Evolutionary conservation across 768 basidiomycete species (phyloP).

Genomic region (Ramaria rubella): DNA sequence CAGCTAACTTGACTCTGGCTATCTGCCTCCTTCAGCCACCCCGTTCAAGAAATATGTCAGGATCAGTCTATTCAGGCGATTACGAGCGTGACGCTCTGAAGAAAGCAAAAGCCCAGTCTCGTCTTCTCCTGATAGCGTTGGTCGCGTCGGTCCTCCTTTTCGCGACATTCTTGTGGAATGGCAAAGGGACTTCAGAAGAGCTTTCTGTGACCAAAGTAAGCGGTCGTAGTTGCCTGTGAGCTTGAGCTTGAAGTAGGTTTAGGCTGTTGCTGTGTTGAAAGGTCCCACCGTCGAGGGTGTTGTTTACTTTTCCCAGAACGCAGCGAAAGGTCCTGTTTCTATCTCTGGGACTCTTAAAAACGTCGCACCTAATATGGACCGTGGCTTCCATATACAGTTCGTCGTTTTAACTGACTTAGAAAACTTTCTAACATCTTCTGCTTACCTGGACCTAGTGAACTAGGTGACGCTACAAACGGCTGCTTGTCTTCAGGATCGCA

Average conservation of each 20-base stretch:
- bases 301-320: conserved; percentile 56
- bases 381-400: conserved; percentile 81
- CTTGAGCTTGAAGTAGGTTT: conserved; percentile 1
- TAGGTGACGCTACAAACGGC: conserved; percentile 61
- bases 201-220: background rate
- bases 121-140: background rate
- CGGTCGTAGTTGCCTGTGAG: background rate
- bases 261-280: conserved; percentile 57
- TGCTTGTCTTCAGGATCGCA: conserved; percentile 67
- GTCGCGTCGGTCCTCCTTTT: background rate
- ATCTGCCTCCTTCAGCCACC: too few species aligned
- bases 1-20: too few species aligned
- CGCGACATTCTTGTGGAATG: background rate
- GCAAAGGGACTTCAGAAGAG: background rate
- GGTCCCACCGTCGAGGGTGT: conserved; percentile 58
- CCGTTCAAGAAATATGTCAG: background rate
- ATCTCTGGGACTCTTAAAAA: conserved; percentile 57
- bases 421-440: conserved; percentile 11
- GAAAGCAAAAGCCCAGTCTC: background rate
- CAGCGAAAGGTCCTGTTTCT: conserved; percentile 44
- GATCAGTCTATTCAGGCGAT: background rate
- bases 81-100: background rate
- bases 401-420: conserved; percentile 20
- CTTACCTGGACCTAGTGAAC: conserved; percentile 24
- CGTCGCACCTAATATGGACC: conserved; percentile 48